Base-by-base conservation (phyloP, 1,284 basidiomycete species). In the Lentinula novae-zelandiae region DNA sequence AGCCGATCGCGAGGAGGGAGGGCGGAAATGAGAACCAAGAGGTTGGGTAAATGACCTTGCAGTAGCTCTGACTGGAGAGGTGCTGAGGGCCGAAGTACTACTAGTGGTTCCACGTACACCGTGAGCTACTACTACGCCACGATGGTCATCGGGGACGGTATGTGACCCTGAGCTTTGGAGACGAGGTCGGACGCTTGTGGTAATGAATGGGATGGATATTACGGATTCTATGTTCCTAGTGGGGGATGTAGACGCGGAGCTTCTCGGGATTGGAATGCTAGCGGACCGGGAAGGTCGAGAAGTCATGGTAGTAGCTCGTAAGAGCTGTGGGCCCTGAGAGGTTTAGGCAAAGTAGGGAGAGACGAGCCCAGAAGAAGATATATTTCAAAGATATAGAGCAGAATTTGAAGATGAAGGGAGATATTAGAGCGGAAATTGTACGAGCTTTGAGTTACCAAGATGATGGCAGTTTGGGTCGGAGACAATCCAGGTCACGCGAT, bases 241-340 rank as follows among this genome's bases (percentile, higher is more conserved):
- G 33, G 82, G 75, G 22, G 80, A 76, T 15, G 76, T 75, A 15
- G 79, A 72, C n/a, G 75, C 69, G 22, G 76, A 68, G 62, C 67
- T 75, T 59, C 81, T 76, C 15, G 83, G 82, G 60, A 87, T 83
- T 39, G 86, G 83, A 67, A 88, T 86, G 67, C 80, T 87, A 22
- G 85, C 76, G 0, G 86, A 83, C 70, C 86, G 82, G 10, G 81
- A 75, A 53, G 80, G 80, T 60, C 83, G 73, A 44, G 75, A 75
- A 49, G 77, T 77, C 83, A 86, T 87, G 64, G 66, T 65, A 53
- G 59, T 15, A 17, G 20, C 22, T 50, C 5, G 44, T 22, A 27
- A 46, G 44, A 49, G 39, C 49, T 36, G 17, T 15, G 20, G 17
- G 5, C 44, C 10, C 22, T 10, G 9, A n/a, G 0, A 20, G n/a